These are phyloP conservation scores for Sonneratia alba DNA, from an alignment of 345 rosid genomes.

Conservation along the genomic window DNA sequence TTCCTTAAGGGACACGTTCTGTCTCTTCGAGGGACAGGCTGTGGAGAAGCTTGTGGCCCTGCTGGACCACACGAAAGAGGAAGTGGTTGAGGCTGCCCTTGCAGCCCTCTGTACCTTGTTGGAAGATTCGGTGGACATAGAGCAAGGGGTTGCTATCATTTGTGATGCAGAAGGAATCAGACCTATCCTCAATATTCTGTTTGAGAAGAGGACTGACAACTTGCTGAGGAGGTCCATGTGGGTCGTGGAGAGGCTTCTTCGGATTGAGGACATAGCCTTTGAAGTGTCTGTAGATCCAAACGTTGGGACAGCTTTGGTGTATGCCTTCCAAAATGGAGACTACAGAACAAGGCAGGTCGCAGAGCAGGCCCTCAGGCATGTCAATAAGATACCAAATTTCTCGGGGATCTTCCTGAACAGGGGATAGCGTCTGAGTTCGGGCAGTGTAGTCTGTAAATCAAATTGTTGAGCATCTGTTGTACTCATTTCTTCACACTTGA, in stretches of 20 bases:
- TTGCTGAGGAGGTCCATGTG: slow-evolving; percentile 70
- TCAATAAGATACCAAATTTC: slow-evolving; percentile 87
- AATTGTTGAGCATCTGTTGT: not conserved
- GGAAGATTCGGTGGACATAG: slow-evolving; percentile 72
- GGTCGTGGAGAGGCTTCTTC: slow-evolving; percentile 80
- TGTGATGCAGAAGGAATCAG: slow-evolving; percentile 62
- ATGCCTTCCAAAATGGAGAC: slow-evolving; percentile 88
- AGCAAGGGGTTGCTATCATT: slow-evolving; percentile 51
- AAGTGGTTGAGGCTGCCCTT: slow-evolving; percentile 78
- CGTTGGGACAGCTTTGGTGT: slow-evolving; percentile 76
- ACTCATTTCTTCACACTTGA: not conserved
- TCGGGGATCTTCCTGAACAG: slow-evolving; percentile 78
- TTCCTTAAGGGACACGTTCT: slow-evolving; percentile 66
- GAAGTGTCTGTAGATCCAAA: slow-evolving; percentile 73
- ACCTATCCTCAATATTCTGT: slow-evolving; percentile 55
- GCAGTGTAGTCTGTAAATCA: not conserved
- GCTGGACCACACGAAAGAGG: slow-evolving; percentile 77
- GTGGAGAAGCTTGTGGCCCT: slow-evolving; percentile 80
- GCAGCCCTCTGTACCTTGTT: slow-evolving; percentile 79
- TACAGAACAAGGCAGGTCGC: slow-evolving; percentile 79
- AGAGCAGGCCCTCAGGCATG: slow-evolving; percentile 78
- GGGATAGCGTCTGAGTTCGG: slow-evolving; percentile 9
- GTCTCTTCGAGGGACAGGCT: slow-evolving; percentile 84
- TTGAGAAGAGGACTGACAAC: slow-evolving; percentile 65
- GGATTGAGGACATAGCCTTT: slow-evolving; percentile 60